These are phyloP conservation scores for Termitomyces sp. DNA, from an alignment of 768 basidiomycete genomes.

Conservation along the genomic window DNA sequence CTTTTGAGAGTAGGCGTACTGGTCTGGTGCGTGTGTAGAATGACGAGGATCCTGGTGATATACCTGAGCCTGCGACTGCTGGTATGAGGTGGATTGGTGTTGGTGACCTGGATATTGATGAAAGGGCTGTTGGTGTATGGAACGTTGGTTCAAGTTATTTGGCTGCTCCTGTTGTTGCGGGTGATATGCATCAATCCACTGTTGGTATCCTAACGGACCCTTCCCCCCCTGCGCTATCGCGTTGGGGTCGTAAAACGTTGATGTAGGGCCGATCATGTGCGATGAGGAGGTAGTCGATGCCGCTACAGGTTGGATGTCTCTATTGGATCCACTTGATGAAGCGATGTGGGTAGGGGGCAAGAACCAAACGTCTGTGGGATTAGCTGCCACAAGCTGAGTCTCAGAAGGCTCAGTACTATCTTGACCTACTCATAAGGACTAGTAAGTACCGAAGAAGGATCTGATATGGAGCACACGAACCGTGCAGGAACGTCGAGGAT, in stretches of 20 bases:
- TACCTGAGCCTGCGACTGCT: conserved; percentile 15
- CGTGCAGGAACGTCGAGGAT: conserved; percentile 17
- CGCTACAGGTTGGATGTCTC: conserved; percentile 7
- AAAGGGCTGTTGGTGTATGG: conserved; percentile 17
- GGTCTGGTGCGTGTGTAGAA: conserved; percentile 18
- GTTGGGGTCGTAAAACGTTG: conserved; percentile 52
- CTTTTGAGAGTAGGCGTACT: conserved; percentile 23
- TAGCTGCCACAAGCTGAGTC: conserved; percentile 1
- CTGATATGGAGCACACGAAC: conserved; percentile 15
- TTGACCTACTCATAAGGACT: conserved; percentile 8
- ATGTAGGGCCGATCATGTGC: conserved; percentile 51
- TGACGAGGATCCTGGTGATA: conserved; percentile 17
- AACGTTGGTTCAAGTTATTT: too few relatives aligned
- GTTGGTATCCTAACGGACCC: conserved; percentile 35
- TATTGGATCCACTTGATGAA: conserved; percentile 15
- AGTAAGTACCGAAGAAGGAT: conserved; percentile 5
- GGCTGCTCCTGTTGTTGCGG: conserved; percentile 18
- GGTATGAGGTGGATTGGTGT: conserved; percentile 9
- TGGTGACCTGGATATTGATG: conserved; percentile 24
- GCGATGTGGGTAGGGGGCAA: conserved; percentile 10
- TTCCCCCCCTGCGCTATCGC: conserved; percentile 25
- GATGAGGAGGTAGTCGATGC: conserved; percentile 23
- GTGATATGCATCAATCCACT: conserved; percentile 33
- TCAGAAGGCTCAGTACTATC: conserved; percentile 5
- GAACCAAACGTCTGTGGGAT: conserved; percentile 11